Base-by-base conservation (phyloP, 1,284 basidiomycete genomes). In the Hymenochaete sp. region DNA sequence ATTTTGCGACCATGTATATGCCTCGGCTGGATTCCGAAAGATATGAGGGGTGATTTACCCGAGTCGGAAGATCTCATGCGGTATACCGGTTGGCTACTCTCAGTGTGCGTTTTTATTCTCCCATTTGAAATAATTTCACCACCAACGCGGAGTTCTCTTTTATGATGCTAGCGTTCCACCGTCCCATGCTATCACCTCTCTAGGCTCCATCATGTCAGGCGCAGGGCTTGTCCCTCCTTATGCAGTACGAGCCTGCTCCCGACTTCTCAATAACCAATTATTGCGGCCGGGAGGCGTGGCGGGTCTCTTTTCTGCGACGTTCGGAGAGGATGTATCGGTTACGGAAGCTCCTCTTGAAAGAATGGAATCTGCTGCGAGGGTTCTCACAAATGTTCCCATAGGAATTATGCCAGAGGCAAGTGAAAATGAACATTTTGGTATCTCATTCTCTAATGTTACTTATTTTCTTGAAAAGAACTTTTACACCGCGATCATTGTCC, bases 81-180 rank as follows among this genome's bases (percentile, higher is more conserved):
- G 1, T 55, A 69, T 24, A 76, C 54, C 73, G 73, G 44, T 57
- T 87, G 19, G 60, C 85, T 35, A 68, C 70, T 31, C 9, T n/a
- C n/a, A 52, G 64, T 70, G 80, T 83, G 9, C 22, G 41, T 29
- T 19, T 26, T 28, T 42, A 35, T 40, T 7, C 9, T 38, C n/a
- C 26, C n/a, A n/a, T n/a, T n/a, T n/a, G n/a, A n/a, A n/a, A n/a
- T n/a, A n/a, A n/a, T n/a, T n/a, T n/a, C n/a, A n/a, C n/a, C n/a
- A n/a, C n/a, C n/a, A n/a, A n/a, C n/a, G n/a, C n/a, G n/a, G n/a
- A n/a, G n/a, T n/a, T n/a, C n/a, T n/a, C n/a, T n/a, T n/a, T n/a
- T n/a, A n/a, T n/a, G n/a, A n/a, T n/a, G n/a, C n/a, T 56, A 83
- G 82, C 45, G 59, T 85, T 27, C 71, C 79, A 3, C 71, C 81